Conservation (phyloP, 106 monocot genomes). For the Dendrobium officinale region DNA sequence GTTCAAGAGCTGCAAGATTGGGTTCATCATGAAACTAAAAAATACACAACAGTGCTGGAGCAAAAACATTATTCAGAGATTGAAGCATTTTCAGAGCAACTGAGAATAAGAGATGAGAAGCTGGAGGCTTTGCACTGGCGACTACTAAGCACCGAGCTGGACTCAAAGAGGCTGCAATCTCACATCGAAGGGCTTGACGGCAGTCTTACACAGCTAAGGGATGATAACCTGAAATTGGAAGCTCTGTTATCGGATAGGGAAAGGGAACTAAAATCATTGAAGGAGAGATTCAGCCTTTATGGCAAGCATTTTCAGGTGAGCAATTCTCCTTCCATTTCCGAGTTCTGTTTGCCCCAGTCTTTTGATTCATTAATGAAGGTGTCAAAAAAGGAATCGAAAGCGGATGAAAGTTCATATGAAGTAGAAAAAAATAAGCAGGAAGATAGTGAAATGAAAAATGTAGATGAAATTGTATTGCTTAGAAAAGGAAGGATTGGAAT, state of each 20-base stretch:
- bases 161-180: slow-evolving; percentile 56
- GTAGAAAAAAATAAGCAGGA: slow-evolving; percentile 9
- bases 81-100: slow-evolving; percentile 81
- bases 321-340: neutral
- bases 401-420: neutral
- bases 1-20: slow-evolving; percentile 53
- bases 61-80: slow-evolving; percentile 56
- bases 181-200: slow-evolving; percentile 51
- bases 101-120: slow-evolving; percentile 79
- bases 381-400: neutral
- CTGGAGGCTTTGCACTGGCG: slow-evolving; percentile 55
- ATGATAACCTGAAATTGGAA: slow-evolving; percentile 55
- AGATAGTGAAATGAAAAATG: neutral
- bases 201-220: slow-evolving; percentile 27
- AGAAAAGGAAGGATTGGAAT: neutral
- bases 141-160: slow-evolving; percentile 53
- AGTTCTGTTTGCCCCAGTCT: neutral
- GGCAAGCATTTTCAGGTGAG: slow-evolving; percentile 15
- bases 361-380: neutral
- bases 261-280: slow-evolving; percentile 41
- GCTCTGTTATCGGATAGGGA: slow-evolving; percentile 36
- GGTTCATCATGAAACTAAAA: slow-evolving; percentile 35
- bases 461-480: neutral
- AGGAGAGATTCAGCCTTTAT: slow-evolving; percentile 26
- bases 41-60: slow-evolving; percentile 33